Evolutionary conservation across 2,329 filamentous ascomycete genomes (phyloP).

Genomic region (Nothophoma quercina): DNA sequence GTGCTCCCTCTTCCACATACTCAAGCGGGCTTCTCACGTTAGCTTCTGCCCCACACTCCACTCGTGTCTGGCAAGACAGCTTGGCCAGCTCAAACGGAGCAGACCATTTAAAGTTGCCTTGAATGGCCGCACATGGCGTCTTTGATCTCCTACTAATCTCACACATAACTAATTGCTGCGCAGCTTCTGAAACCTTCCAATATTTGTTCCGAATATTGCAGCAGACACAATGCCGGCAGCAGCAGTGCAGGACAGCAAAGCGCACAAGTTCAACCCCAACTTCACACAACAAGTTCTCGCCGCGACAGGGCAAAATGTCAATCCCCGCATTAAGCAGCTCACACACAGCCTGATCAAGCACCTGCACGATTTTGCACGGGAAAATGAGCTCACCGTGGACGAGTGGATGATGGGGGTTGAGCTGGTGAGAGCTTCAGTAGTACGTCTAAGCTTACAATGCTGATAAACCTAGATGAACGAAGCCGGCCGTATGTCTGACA

Average conservation of each 20-base stretch:
- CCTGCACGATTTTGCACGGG: constrained; percentile 79
- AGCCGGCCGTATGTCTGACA: constrained; percentile 68
- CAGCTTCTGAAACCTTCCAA: constrained; percentile 2
- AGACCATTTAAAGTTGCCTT: constrained; percentile 18
- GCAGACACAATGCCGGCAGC: constrained; percentile 9
- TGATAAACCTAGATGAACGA: constrained; percentile 59
- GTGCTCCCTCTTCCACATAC: constrained; percentile 6
- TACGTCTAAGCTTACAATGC: not conserved
- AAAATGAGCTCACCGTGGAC: constrained; percentile 78
- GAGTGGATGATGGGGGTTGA: constrained; percentile 79
- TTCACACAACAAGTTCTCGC: constrained; percentile 79
- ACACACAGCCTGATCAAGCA: constrained; percentile 71
- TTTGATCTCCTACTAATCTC: constrained; percentile 2
- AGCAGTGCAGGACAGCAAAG: constrained; percentile 9
- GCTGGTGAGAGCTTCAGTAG: constrained; percentile 57
- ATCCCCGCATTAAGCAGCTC: constrained; percentile 69
- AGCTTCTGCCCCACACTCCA: constrained; percentile 2
- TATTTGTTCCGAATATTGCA: not conserved
- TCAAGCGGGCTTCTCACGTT: no score
- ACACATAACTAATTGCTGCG: not conserved
- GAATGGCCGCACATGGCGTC: constrained; percentile 8
- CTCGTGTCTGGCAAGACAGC: constrained; percentile 2
- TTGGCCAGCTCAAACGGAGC: constrained; percentile 2
- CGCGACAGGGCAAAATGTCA: constrained; percentile 73
- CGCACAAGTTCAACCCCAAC: constrained; percentile 70